Evolutionary conservation across 345 rosid genomes (phyloP).

Genomic region (Sapria himalayana): DNA sequence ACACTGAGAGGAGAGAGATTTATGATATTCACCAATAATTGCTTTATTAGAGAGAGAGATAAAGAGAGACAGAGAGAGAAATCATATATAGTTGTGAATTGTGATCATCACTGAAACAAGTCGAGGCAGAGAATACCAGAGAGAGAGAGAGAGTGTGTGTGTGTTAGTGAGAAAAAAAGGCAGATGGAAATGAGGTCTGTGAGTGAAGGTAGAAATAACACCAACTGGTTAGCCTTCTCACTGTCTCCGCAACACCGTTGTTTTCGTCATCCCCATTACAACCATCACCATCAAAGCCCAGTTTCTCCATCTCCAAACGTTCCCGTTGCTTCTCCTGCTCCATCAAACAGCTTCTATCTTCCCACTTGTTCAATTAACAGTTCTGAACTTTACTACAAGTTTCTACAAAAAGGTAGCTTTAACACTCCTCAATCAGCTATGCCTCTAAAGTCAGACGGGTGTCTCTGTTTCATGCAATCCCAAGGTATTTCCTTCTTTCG

Average conservation of each 20-base stretch:
- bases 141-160: conserved; percentile 8
- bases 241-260: conserved; percentile 36
- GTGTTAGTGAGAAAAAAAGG: conserved; percentile 8
- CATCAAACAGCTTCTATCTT: conserved; percentile 24
- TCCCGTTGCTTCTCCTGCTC: conserved; percentile 9
- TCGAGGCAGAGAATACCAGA: conserved; percentile 4
- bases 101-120: conserved; percentile 7
- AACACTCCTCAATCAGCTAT: conserved; percentile 39
- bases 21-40: conserved; percentile 3
- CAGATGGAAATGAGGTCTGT: conserved; percentile 20
- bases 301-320: conserved; percentile 5
- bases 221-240: conserved; percentile 55
- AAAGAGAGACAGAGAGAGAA: no score
- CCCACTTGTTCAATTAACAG: conserved; percentile 15
- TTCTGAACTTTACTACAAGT: conserved; percentile 19
- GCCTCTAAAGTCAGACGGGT: conserved; percentile 74
- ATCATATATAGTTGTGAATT: no score
- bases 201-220: conserved; percentile 19
- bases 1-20: conserved; percentile 7
- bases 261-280: conserved; percentile 14
- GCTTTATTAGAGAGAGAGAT: no score
- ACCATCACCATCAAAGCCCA: conserved; percentile 8
- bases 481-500: no score
- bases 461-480: conserved; percentile 59
- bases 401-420: conserved; percentile 21